Evolutionary conservation across 768 basidiomycete genomes (phyloP).

Genomic region (Serpula lacrymans): DNA sequence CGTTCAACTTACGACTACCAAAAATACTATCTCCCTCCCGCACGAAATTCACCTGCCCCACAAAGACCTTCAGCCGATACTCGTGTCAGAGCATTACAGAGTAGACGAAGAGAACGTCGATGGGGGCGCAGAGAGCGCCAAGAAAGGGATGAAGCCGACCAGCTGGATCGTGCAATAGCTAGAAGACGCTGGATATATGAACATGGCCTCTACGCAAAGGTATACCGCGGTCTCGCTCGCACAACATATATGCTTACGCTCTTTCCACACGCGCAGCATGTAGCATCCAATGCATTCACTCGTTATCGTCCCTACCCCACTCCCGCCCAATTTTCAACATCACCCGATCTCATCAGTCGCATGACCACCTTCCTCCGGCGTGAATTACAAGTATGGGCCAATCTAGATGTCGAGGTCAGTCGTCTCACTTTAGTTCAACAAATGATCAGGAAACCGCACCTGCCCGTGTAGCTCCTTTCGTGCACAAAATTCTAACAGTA

Average conservation of each 20-base stretch:
- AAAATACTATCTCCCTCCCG: conserved; percentile 72
- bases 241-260: background rate
- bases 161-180: conserved; percentile 70
- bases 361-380: conserved; percentile 80
- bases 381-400: conserved; percentile 84
- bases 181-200: conserved; percentile 78
- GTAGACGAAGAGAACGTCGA: conserved; percentile 39
- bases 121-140: conserved; percentile 55
- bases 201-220: conserved; percentile 82
- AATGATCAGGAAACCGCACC: background rate
- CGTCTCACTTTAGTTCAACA: background rate
- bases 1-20: conserved; percentile 78
- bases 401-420: conserved; percentile 84
- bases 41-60: conserved; percentile 47
- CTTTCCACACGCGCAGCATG: conserved; percentile 63
- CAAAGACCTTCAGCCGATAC: conserved; percentile 26
- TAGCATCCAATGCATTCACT: conserved; percentile 84
- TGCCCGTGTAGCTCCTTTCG: conserved; percentile 3
- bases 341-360: conserved; percentile 68
- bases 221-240: conserved; percentile 29
- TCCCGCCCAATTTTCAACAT: conserved; percentile 77
- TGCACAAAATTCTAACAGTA: conserved; percentile 14
- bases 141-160: conserved; percentile 58
- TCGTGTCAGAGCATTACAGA: conserved; percentile 24
- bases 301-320: conserved; percentile 90